Evolutionary conservation across 176 grass and related monocot species (phyloP).

Genomic region (Oropetium thomaeum): DNA sequence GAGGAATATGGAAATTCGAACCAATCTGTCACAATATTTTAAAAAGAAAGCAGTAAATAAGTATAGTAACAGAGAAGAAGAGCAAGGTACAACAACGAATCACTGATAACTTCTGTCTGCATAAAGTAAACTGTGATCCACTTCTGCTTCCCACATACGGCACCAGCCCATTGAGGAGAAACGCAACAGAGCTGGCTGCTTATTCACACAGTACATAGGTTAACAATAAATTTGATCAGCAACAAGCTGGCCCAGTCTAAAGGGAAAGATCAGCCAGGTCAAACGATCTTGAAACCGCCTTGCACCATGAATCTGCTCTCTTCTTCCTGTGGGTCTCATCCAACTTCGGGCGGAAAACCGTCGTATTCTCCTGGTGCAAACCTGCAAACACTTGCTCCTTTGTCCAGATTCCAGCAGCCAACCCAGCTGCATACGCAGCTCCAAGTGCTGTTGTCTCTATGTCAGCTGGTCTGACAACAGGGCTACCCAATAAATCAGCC

Average conservation of each 20-base stretch:
- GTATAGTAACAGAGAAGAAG: too few relatives aligned
- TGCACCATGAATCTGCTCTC: slow-evolving; percentile 63
- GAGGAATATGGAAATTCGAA: too few relatives aligned
- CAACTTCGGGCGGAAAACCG: slow-evolving; percentile 41
- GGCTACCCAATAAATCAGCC: slow-evolving; percentile 78
- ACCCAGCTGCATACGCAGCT: slow-evolving; percentile 79
- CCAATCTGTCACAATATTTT: too few relatives aligned
- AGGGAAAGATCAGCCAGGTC: slow-evolving; percentile 70
- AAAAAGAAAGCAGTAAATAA: too few relatives aligned
- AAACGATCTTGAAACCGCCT: slow-evolving; percentile 67
- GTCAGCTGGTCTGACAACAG: slow-evolving; percentile 72
- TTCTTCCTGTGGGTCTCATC: slow-evolving; percentile 48
- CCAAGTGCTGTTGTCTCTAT: slow-evolving; percentile 85
- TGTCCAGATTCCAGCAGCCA: slow-evolving; percentile 61
- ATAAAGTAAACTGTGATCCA: too few relatives aligned
- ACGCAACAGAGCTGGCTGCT: too few relatives aligned
- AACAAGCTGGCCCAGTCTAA: slow-evolving; percentile 13
- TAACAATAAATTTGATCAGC: too few relatives aligned
- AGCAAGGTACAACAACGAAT: too few relatives aligned
- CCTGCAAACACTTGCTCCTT: slow-evolving; percentile 51
- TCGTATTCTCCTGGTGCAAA: slow-evolving; percentile 58
- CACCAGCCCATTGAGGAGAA: too few relatives aligned
- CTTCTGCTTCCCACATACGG: too few relatives aligned
- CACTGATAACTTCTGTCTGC: too few relatives aligned
- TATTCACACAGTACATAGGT: too few relatives aligned